These are phyloP conservation scores for Chytriomyces hyalinus DNA, from an alignment of 192 early-diverging fungal genomes.

Conservation along the genomic window DNA sequence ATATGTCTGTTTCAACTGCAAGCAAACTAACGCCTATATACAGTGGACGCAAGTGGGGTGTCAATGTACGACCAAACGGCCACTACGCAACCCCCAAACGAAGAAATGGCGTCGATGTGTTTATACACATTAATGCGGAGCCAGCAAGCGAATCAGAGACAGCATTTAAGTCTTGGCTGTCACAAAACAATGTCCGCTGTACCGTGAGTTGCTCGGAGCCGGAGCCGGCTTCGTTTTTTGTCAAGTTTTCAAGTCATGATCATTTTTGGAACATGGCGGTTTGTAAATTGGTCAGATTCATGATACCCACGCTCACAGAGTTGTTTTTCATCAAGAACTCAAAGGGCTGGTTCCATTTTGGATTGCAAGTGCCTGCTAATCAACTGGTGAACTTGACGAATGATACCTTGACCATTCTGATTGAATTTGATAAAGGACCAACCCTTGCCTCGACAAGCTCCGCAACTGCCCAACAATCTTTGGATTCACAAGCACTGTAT, in stretches of 20 bases:
- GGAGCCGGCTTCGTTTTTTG: not conserved
- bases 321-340: not conserved
- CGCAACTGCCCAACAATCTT: not conserved
- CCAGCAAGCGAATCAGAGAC: conserved; percentile 12
- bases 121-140: conserved; percentile 6
- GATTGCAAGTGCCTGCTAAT: conserved; percentile 1
- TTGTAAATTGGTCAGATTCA: not conserved
- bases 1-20: not conserved
- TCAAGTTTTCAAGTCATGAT: not conserved
- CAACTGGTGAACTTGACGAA: conserved; percentile 14
- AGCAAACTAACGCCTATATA: not conserved
- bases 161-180: conserved; percentile 11
- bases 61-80: conserved; percentile 27
- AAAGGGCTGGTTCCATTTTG: conserved; percentile 21
- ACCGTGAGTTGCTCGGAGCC: conserved; percentile 7
- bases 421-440: conserved; percentile 4
- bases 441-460: not conserved
- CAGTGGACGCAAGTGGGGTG: conserved; percentile 26
- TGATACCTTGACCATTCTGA: not conserved
- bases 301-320: not conserved
- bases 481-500: not conserved
- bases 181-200: conserved; percentile 20
- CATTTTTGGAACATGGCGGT: conserved; percentile 4
- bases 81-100: not conserved
- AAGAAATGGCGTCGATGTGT: conserved; percentile 9